These are phyloP conservation scores for Serendipita sp. DNA, from an alignment of 768 basidiomycete species.

Conservation along the genomic window DNA sequence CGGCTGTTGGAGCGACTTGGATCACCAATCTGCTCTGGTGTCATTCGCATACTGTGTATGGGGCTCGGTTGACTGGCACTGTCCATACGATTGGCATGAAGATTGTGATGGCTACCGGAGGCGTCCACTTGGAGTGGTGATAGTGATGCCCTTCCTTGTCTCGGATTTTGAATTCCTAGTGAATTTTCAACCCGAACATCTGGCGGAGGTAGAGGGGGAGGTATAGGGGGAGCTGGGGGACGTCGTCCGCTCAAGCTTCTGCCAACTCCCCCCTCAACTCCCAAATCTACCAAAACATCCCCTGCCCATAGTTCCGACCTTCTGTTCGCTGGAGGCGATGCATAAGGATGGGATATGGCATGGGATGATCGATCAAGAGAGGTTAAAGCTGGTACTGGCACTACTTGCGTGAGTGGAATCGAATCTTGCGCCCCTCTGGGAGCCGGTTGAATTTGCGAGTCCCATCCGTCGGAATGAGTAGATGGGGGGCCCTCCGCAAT, in stretches of 20 bases:
- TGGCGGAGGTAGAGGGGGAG: neutral
- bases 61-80: neutral
- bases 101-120: no score
- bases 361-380: neutral
- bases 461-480: neutral
- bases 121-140: no score
- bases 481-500: neutral
- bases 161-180: no score
- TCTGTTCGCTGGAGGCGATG: neutral
- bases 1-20: neutral
- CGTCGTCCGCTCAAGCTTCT: neutral
- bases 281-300: slow-evolving; percentile 2
- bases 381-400: no score
- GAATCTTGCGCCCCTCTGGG: neutral
- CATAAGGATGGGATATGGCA: neutral
- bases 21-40: neutral
- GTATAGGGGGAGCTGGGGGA: neutral
- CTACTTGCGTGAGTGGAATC: neutral
- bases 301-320: neutral
- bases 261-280: neutral
- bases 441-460: neutral
- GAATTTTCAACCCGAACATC: no score
- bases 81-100: no score
- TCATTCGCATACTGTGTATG: neutral
- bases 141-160: no score